Percentiles rank a stretch among this genome's conserved stretches.
These are phyloP conservation scores for Medicago lupulina DNA, from an alignment of 306 rosid species.

Conservation along the genomic window DNA sequence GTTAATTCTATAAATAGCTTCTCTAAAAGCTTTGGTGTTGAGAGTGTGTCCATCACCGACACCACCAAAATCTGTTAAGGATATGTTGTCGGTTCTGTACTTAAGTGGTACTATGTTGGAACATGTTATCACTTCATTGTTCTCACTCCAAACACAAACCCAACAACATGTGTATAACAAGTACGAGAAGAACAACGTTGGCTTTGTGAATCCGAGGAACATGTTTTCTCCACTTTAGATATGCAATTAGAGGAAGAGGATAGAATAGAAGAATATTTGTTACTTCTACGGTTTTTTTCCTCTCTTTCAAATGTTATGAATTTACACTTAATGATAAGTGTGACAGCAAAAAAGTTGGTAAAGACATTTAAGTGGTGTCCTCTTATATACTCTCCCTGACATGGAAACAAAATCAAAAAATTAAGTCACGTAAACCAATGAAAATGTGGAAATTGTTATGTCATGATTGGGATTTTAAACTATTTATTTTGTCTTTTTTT, in stretches of 20 bases:
- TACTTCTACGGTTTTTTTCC: too few relatives aligned
- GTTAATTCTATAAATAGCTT: conserved; percentile 69
- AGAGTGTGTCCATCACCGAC: conserved; percentile 76
- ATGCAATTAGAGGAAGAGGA: background rate
- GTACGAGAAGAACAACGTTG: background rate
- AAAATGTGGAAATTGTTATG: too few relatives aligned
- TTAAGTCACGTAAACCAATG: too few relatives aligned
- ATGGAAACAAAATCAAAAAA: too few relatives aligned
- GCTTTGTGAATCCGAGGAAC: background rate
- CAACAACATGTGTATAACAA: background rate
- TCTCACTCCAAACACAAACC: background rate
- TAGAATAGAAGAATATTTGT: background rate
- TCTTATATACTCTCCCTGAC: too few relatives aligned
- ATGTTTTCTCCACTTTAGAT: background rate
- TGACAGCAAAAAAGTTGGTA: background rate
- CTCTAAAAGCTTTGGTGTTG: conserved; percentile 74
- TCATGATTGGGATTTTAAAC: too few relatives aligned
- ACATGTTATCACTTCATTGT: conserved; percentile 61
- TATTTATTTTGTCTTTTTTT: too few relatives aligned
- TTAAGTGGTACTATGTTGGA: conserved; percentile 66
- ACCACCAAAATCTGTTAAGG: conserved; percentile 71
- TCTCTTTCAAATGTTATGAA: too few relatives aligned
- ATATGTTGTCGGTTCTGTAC: conserved; percentile 64
- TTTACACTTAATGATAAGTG: background rate
- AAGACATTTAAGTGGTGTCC: too few relatives aligned